A percentile compares a stretch with the other conserved stretches of the same genome.
Conservation (phyloP, 2,329 filamentous ascomycete genomes). For the Claviceps cyperi region DNA sequence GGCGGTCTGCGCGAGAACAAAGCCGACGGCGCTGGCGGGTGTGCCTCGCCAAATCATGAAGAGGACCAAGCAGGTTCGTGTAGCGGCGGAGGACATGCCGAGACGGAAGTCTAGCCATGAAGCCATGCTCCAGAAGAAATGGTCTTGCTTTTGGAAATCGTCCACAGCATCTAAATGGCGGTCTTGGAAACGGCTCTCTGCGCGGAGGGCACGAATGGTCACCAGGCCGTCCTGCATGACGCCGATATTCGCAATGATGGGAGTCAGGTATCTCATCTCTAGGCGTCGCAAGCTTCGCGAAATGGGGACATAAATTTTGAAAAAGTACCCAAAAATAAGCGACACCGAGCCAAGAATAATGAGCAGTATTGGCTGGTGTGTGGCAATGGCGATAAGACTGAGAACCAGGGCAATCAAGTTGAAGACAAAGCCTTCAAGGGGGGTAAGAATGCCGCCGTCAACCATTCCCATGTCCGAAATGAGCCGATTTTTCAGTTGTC, state of each 20-base stretch:
- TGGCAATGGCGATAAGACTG: slow-evolving; percentile 63
- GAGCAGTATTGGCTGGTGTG: slow-evolving; percentile 65
- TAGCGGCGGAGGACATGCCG: slow-evolving; percentile 42
- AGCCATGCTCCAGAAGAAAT: slow-evolving; percentile 87
- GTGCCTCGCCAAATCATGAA: slow-evolving; percentile 64
- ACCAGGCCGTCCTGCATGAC: slow-evolving; percentile 74
- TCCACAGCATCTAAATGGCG: slow-evolving; percentile 71
- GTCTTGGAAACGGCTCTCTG: slow-evolving; percentile 64
- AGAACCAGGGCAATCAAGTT: slow-evolving; percentile 56
- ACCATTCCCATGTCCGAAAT: slow-evolving; percentile 83
- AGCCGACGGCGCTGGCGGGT: slow-evolving; percentile 66
- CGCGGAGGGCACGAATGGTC: slow-evolving; percentile 72
- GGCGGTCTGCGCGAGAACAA: slow-evolving; percentile 50
- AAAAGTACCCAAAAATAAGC: slow-evolving; percentile 55
- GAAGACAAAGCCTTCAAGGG: slow-evolving; percentile 59
- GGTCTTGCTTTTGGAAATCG: slow-evolving; percentile 85
- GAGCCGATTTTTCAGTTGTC: slow-evolving; percentile 80
- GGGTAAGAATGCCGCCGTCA: slow-evolving; percentile 68
- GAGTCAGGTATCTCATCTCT: slow-evolving; percentile 80
- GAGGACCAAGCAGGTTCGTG: slow-evolving; percentile 58
- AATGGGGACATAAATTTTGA: slow-evolving; percentile 62
- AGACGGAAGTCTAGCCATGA: slow-evolving; percentile 76
- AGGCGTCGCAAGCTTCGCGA: slow-evolving; percentile 72
- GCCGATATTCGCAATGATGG: slow-evolving; percentile 85
- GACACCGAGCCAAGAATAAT: slow-evolving; percentile 56